Base-by-base conservation (phyloP, 306 rosid genomes). In the Fagus sylvatica region DNA sequence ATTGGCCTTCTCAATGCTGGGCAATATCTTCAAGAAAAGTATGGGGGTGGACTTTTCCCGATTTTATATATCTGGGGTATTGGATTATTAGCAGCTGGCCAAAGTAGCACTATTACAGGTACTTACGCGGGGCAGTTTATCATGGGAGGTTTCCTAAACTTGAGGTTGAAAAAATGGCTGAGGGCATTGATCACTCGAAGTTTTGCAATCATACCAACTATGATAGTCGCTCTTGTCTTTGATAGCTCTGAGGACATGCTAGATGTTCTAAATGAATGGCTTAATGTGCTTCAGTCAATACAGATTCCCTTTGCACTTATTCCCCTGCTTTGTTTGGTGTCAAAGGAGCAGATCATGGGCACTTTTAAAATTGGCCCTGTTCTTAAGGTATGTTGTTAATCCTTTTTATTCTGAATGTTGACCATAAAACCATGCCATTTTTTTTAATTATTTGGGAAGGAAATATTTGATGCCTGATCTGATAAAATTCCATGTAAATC, bases 81-180 rank as follows among this genome's bases (percentile, higher is more conserved):
- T 46, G 98, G 99, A 55, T 81, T 96, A 73, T 85, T 96, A 76
- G 99, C 99, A 16, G 98, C 99, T 1, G 99, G 99, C 13, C 99
- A 96, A 76, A 96, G 99, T 78, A 95, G 99, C 82, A 96, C 99
- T 53, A 93, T 96, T 57, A 96, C 99, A 9, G 98, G 99, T 53
- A 96, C 99, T 69, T 96, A 96, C 83, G 98, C 99, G 9, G 99
- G 99, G n/a, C 99, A 96, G 74, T 96, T 96, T 77, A 96, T 96
- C 79, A 96, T 96, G 99, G 97, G 97, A 17, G 99, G 99, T 53
- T 96, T 96, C 78, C 84, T 96, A 42, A 87, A 93, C 82, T 79
- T 96, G 75, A 90, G 81, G 90, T 69, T 96, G 90, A 96, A 96
- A 80, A 96, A 96, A 85, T 96, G 99, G 99, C 64, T 86, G 6